phyloP scores from a whole-genome alignment of 495 filamentous ascomycete genomes.

The Aspergillus coremiiformis region DNA sequence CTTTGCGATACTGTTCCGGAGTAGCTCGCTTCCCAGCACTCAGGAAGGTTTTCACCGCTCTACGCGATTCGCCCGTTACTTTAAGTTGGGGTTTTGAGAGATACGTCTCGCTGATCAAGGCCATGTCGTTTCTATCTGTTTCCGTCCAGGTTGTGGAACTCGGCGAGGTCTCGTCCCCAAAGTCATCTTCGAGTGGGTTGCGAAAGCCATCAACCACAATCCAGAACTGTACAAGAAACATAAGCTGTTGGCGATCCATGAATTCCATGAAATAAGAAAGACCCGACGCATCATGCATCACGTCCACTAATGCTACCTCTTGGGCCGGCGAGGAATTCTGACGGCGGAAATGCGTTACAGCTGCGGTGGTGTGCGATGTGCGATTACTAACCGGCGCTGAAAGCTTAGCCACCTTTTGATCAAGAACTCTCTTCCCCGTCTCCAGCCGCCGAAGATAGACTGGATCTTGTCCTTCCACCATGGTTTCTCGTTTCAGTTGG shows the following conservation, averaged over 20 bases:
- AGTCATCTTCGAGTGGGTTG: constrained; percentile 90
- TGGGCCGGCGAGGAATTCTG: constrained; percentile 49
- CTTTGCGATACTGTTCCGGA: constrained; percentile 72
- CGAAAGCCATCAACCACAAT: constrained; percentile 95
- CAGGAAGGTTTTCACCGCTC: constrained; percentile 68
- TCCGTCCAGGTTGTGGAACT: constrained; percentile 68
- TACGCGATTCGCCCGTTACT: constrained; percentile 58
- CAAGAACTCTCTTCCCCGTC: constrained; percentile 81
- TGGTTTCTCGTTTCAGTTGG: constrained; percentile 79
- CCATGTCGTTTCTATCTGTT: constrained; percentile 78
- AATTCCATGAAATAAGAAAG: constrained; percentile 99
- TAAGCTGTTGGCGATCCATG: constrained; percentile 85
- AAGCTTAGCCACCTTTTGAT: constrained; percentile 80
- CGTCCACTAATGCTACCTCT: constrained; percentile 66
- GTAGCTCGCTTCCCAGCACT: constrained; percentile 67
- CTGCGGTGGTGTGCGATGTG: constrained; percentile 29
- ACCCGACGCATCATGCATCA: constrained; percentile 80
- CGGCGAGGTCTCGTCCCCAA: constrained; percentile 58
- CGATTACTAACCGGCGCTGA: constrained; percentile 52
- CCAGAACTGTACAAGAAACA: constrained; percentile 95
- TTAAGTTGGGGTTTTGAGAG: constrained; percentile 74
- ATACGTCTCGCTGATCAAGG: constrained; percentile 85
- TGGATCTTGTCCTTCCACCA: constrained; percentile 69
- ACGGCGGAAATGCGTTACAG: constrained; percentile 30
- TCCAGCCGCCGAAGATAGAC: constrained; percentile 83